Evolutionary conservation across 2,329 filamentous ascomycete genomes (phyloP).

Genomic region (Arthrobotrys musiformis): DNA sequence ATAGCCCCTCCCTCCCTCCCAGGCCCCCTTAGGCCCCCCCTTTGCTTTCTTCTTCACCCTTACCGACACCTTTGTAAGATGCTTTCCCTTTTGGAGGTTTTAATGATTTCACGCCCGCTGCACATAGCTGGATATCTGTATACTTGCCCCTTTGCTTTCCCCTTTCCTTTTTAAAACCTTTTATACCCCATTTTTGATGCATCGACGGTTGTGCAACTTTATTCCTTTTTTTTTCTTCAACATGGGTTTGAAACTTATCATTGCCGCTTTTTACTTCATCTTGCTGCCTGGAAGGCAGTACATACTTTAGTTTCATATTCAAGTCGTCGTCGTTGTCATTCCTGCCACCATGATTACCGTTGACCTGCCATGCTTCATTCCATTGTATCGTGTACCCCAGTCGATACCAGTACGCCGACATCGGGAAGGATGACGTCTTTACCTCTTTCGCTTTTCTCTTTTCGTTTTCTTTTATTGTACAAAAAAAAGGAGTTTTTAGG

Average conservation of each 20-base stretch:
- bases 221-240: constrained; percentile 11
- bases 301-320: not conserved
- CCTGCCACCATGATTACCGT: not conserved
- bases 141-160: constrained; percentile 5
- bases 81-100: not conserved
- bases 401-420: not conserved
- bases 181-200: constrained; percentile 20
- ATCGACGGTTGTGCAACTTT: constrained; percentile 8
- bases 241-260: constrained; percentile 8
- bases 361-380: not conserved
- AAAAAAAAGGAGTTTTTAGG: constrained; percentile 25
- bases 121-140: constrained; percentile 47
- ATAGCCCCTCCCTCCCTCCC: not conserved
- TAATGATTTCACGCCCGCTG: constrained; percentile 29
- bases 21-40: too few relatives aligned
- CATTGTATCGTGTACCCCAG: not conserved
- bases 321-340: not conserved
- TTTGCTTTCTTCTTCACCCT: not conserved
- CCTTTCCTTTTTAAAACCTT: not conserved
- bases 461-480: not conserved
- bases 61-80: not conserved
- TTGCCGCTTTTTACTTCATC: not conserved
- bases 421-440: not conserved
- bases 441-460: not conserved
- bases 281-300: not conserved